Conservation (phyloP, 2,329 filamentous ascomycete species). For the Colletotrichum sp. region DNA sequence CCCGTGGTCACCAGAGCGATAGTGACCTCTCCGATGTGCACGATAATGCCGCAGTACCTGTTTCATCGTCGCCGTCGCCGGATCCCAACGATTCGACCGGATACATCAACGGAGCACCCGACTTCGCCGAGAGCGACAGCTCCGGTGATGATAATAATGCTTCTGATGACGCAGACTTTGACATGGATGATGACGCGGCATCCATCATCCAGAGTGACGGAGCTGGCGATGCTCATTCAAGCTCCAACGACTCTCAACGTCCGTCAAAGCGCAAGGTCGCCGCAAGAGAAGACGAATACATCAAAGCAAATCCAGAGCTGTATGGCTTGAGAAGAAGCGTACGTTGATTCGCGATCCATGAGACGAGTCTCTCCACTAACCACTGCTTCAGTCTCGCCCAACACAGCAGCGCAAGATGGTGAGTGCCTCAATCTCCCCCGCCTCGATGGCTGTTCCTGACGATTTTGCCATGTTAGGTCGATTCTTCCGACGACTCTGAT, state of each 20-base stretch:
- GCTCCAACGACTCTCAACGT: conserved; percentile 73
- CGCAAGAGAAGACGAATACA: conserved; percentile 79
- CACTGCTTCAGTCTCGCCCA: conserved; percentile 53
- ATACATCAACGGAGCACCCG: conserved; percentile 42
- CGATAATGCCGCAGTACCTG: conserved; percentile 57
- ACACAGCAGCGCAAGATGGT: conserved; percentile 64
- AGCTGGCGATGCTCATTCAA: conserved; percentile 61
- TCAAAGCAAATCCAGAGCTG: conserved; percentile 89
- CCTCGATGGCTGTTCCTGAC: conserved; percentile 24
- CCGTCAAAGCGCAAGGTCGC: conserved; percentile 75
- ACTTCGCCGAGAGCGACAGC: conserved; percentile 50
- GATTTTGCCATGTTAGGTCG: conserved; percentile 39
- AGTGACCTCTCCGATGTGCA: conserved; percentile 79
- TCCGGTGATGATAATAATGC: conserved; percentile 56
- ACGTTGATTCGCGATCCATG: conserved; percentile 42
- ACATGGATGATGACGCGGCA: conserved; percentile 60
- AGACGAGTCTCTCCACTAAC: conserved; percentile 6
- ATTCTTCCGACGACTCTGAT: conserved; percentile 66
- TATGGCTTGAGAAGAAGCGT: conserved; percentile 95
- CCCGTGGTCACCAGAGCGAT: conserved; percentile 63
- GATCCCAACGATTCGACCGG: conserved; percentile 46
- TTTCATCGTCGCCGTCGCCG: conserved; percentile 48
- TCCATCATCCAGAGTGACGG: conserved; percentile 53
- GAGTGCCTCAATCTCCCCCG: conserved; percentile 31
- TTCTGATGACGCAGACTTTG: conserved; percentile 77